Conservation (phyloP, 1,139 yeast species). For the Pichia sp. region DNA sequence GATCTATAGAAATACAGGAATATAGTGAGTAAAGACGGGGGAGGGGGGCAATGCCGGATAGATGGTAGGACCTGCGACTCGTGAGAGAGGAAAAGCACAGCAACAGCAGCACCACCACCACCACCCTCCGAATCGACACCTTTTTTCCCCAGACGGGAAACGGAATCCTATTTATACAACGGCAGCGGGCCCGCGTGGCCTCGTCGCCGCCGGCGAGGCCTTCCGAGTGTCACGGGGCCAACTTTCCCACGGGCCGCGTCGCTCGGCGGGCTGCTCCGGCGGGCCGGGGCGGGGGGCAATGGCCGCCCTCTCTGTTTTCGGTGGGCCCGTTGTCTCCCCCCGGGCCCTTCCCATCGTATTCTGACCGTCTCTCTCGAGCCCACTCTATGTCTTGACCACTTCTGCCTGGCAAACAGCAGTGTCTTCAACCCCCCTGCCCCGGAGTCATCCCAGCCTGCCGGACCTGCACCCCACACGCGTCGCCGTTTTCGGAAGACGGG, state of each 20-base stretch:
- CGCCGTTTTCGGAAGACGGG: not conserved
- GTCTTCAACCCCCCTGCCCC: not conserved
- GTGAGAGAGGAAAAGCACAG: not conserved
- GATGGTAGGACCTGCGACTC: conserved; percentile 1
- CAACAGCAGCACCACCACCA: not conserved
- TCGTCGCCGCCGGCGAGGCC: not conserved
- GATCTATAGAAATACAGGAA: not conserved
- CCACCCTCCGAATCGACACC: not conserved
- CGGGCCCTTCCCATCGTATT: too few species aligned
- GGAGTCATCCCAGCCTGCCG: not conserved
- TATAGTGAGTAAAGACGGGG: not conserved
- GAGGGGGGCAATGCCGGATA: not conserved
- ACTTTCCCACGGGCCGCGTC: not conserved
- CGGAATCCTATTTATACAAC: not conserved
- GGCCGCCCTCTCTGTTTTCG: too few species aligned
- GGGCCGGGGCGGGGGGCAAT: too few species aligned
- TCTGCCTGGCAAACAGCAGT: too few species aligned
- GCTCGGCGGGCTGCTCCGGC: too few species aligned
- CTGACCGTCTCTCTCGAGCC: not conserved
- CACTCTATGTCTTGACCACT: too few species aligned
- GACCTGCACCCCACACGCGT: not conserved
- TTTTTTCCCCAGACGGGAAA: not conserved
- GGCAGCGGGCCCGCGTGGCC: not conserved
- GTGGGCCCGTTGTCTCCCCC: too few species aligned
- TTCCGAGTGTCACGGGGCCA: too few species aligned